phyloP scores from a whole-genome alignment of 106 monocot species.

The Agapanthus africanus region DNA sequence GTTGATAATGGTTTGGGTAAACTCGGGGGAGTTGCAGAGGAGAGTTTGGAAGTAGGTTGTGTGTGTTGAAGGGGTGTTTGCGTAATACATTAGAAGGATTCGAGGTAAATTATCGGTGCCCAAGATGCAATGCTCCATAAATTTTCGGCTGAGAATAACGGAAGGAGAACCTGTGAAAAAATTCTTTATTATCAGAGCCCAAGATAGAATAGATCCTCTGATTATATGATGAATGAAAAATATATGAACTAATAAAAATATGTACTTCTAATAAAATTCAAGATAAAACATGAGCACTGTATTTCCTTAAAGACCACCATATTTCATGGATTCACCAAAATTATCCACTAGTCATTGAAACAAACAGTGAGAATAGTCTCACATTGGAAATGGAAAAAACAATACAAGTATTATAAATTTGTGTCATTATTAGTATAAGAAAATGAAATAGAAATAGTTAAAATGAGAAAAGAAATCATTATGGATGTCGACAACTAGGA shows the following conservation, averaged over 20 bases:
- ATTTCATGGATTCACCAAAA: too few relatives aligned
- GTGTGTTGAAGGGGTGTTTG: conserved; percentile 66
- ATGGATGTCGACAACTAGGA: not conserved
- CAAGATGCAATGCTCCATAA: conserved; percentile 65
- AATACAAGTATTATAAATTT: not conserved
- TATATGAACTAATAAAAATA: too few relatives aligned
- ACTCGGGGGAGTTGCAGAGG: conserved; percentile 70
- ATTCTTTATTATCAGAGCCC: too few relatives aligned
- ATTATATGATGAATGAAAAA: too few relatives aligned
- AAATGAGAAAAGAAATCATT: not conserved
- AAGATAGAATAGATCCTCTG: too few relatives aligned
- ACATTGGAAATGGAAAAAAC: too few relatives aligned
- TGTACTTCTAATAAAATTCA: too few relatives aligned
- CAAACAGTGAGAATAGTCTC: not conserved
- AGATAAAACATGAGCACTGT: too few relatives aligned
- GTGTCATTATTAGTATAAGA: not conserved
- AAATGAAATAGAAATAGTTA: not conserved
- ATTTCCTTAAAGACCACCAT: too few relatives aligned
- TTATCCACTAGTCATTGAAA: not conserved
- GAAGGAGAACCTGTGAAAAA: conserved; percentile 62
- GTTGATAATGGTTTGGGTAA: conserved; percentile 66
- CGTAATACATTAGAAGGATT: conserved; percentile 75
- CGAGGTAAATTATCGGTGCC: conserved; percentile 88
- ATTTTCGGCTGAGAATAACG: conserved; percentile 78
- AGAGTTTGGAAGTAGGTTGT: conserved; percentile 87